Base-by-base conservation (phyloP, 441 rosid species). In the Euphorbia celastroides region DNA sequence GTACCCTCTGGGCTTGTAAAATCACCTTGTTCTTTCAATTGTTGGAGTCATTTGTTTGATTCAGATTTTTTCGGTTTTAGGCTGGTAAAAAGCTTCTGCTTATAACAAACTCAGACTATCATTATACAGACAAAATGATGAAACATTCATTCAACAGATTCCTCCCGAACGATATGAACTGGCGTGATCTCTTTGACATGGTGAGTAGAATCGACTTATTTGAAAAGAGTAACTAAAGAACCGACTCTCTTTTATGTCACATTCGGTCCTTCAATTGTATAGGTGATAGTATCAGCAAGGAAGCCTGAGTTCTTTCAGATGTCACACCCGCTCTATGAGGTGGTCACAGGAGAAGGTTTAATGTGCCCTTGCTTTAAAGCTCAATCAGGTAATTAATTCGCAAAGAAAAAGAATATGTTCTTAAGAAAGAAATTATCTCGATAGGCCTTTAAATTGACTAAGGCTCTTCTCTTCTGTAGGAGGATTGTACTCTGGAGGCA, bases 321-420 rank as follows among this genome's bases (percentile, higher is more conserved):
- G 90, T 87, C 97, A 51, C 98, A 90, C 77, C 98, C 98, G 38
- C 66, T 93, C 65, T 89, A 93, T 32, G 98, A 93, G 77, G 97
- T 93, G 77, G 98, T 93, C 76, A 93, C 95, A 0, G 96, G 90
- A 57, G 98, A 90, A 73, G 97, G 97, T 67, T 83, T 93, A 68
- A 87, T 93, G 98, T 92, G 95, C 44, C 98, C 98, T 63, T 90
- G 95, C 81, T 93, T 90, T 88, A 89, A 90, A 81, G 95, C 97
- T 74, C 58, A 32, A 44, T 82, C 82, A 84, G 98, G 98, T 93
- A 71, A 72, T 79, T 61, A n/a, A n/a, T n/a, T n/a, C n/a, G n/a
- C n/a, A n/a, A n/a, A n/a, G n/a, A n/a, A n/a, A n/a, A n/a, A n/a
- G n/a, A n/a, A n/a, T n/a, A n/a, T n/a, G n/a, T n/a, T n/a, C n/a